Evolutionary conservation across 352 stramenopile species (phyloP).

Genomic region (Pythium myriotylum): DNA sequence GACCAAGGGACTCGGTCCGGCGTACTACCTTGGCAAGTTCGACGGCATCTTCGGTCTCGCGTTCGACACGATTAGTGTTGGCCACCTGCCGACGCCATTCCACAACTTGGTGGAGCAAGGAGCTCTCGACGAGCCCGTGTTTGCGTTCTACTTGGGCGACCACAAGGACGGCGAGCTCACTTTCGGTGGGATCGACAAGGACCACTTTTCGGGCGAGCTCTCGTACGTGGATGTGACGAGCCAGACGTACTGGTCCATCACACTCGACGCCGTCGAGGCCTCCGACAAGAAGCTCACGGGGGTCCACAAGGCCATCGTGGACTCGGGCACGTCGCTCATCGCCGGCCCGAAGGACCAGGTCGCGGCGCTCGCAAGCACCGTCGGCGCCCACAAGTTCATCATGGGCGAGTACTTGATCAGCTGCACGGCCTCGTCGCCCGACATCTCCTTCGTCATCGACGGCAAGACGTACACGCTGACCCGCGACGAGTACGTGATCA

Average conservation of each 20-base stretch:
- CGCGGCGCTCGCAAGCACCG: constrained; percentile 72
- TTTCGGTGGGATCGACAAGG: constrained; percentile 76
- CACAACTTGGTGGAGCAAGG: constrained; percentile 91
- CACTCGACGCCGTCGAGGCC: constrained; percentile 71
- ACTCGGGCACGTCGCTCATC: constrained; percentile 96
- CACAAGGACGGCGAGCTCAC: constrained; percentile 81
- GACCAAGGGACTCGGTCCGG: constrained; percentile 93
- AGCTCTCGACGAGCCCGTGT: constrained; percentile 89
- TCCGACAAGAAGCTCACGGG: constrained; percentile 54
- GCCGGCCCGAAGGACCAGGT: constrained; percentile 92
- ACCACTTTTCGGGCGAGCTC: constrained; percentile 95
- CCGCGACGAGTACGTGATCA: constrained; percentile 94
- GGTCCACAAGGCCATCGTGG: constrained; percentile 91
- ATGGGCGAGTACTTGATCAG: constrained; percentile 96
- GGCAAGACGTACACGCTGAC: constrained; percentile 92
- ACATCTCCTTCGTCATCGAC: constrained; percentile 93
- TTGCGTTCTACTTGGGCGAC: constrained; percentile 96
- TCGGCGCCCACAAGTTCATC: constrained; percentile 92
- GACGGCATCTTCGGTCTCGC: constrained; percentile 97
- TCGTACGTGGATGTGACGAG: constrained; percentile 85
- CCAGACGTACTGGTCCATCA: constrained; percentile 72
- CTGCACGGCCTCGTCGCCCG: constrained; percentile 86
- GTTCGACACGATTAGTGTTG: constrained; percentile 94
- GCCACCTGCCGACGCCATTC: constrained; percentile 93
- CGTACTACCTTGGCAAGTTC: constrained; percentile 96